Conservation (phyloP, 805 yeast species). For the Candida xiaguanensis region DNA sequence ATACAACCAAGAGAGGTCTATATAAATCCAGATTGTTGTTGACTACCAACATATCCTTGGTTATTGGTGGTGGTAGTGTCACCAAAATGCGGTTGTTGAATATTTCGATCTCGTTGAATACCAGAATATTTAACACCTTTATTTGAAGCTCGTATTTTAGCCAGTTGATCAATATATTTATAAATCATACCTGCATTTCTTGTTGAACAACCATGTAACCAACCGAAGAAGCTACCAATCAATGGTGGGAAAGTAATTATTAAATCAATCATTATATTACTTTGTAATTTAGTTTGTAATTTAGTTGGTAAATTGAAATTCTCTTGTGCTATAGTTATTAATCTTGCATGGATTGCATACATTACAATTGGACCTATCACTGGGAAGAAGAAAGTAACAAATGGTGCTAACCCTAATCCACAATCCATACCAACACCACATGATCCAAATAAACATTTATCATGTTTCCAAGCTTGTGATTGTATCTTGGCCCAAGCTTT, state of each 20-base stretch:
- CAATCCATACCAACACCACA: slow-evolving; percentile 61
- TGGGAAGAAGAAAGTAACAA: slow-evolving; percentile 64
- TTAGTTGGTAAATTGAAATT: slow-evolving; percentile 54
- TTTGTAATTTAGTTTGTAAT: slow-evolving; percentile 65
- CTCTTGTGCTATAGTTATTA: slow-evolving; percentile 58
- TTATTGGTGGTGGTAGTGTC: background rate
- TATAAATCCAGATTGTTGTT: slow-evolving; percentile 19
- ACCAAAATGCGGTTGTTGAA: slow-evolving; percentile 7
- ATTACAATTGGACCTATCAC: slow-evolving; percentile 79
- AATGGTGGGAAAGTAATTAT: slow-evolving; percentile 75
- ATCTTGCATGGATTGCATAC: slow-evolving; percentile 73
- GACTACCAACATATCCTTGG: slow-evolving; percentile 9
- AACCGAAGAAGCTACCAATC: slow-evolving; percentile 70
- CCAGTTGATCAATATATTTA: slow-evolving; percentile 18
- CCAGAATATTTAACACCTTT: slow-evolving; percentile 19
- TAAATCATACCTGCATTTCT: slow-evolving; percentile 83
- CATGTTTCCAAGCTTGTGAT: slow-evolving; percentile 82
- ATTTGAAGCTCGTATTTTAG: slow-evolving; percentile 14
- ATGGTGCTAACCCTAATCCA: slow-evolving; percentile 76
- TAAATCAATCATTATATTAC: slow-evolving; percentile 72
- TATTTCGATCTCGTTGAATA: background rate
- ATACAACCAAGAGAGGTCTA: background rate
- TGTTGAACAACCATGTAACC: slow-evolving; percentile 85
- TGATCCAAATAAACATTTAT: slow-evolving; percentile 77
- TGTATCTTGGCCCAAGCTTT: slow-evolving; percentile 72